Evolutionary conservation across 1,284 basidiomycete species (phyloP).

Genomic region (Irpex rosettiformis): DNA sequence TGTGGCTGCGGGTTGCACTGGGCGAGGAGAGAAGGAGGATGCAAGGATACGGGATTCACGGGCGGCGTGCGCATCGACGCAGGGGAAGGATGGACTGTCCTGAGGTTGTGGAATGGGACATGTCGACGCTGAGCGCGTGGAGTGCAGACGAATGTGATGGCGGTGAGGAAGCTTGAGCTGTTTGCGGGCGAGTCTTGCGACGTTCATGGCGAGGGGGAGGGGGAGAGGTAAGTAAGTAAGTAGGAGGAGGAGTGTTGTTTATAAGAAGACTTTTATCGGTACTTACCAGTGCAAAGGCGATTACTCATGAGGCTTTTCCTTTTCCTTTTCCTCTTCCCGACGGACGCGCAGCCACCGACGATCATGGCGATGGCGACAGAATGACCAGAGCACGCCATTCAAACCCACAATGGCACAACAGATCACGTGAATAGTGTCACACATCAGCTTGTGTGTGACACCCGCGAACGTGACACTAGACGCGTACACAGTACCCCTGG

Average conservation of each 20-base stretch:
- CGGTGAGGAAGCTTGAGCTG: constrained; percentile 17
- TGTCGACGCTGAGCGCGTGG: constrained; percentile 25
- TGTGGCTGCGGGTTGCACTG: constrained; percentile 21
- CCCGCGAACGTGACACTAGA: neutral
- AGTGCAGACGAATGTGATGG: constrained; percentile 17
- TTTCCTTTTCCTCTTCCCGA: neutral
- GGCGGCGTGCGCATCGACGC: constrained; percentile 71
- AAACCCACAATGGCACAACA: neutral
- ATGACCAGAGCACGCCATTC: neutral
- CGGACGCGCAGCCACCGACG: neutral
- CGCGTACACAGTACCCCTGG: neutral
- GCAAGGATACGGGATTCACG: constrained; percentile 52
- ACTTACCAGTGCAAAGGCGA: neutral
- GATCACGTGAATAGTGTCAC: neutral
- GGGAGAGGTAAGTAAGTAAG: constrained; percentile 7
- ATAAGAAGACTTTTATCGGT: neutral
- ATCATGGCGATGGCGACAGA: neutral
- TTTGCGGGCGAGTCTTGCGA: constrained; percentile 15
- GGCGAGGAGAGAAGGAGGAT: constrained; percentile 17
- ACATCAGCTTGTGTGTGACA: neutral
- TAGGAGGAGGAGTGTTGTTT: neutral
- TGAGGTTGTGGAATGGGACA: constrained; percentile 24
- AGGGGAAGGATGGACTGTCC: constrained; percentile 51
- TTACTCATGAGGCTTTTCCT: neutral
- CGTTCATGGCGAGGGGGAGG: constrained; percentile 16